phyloP scores from a whole-genome alignment of 352 stramenopile species.

The Phytophthora syringae region DNA sequence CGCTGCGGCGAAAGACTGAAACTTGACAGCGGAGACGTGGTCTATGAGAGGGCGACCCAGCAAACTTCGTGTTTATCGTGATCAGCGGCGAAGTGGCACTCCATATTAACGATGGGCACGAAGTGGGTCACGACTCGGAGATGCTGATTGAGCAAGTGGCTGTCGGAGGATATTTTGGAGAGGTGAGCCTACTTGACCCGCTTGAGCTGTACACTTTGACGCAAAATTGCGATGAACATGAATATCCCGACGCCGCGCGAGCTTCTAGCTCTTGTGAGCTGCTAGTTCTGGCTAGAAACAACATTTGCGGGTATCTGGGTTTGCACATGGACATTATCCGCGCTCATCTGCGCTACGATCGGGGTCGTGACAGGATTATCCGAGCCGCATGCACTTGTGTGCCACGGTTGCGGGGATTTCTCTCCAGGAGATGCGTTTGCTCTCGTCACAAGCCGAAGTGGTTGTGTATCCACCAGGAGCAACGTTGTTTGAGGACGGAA shows the following conservation, averaged over 20 bases:
- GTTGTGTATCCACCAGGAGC: conserved; percentile 51
- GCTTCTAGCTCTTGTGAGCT: conserved; percentile 43
- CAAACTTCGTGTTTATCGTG: conserved; percentile 74
- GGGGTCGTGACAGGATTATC: conserved; percentile 54
- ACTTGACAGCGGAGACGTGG: conserved; percentile 46
- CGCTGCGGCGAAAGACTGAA: conserved; percentile 50
- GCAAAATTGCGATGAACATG: conserved; percentile 20
- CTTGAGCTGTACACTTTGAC: conserved; percentile 1
- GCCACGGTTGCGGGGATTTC: conserved; percentile 49
- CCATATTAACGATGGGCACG: neutral
- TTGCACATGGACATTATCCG: conserved; percentile 76
- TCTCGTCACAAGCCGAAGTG: conserved; percentile 51
- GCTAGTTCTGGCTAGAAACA: conserved; percentile 57
- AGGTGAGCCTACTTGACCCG: conserved; percentile 48
- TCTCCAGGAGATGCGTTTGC: conserved; percentile 62
- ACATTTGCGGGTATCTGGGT: conserved; percentile 64
- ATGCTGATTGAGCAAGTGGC: conserved; percentile 42
- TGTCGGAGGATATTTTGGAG: conserved; percentile 65
- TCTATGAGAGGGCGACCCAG: conserved; percentile 69
- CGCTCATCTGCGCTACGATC: conserved; percentile 62
- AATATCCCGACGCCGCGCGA: conserved; percentile 62
- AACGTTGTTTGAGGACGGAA: conserved; percentile 52
- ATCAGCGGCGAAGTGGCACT: conserved; percentile 60
- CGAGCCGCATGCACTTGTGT: conserved; percentile 47
- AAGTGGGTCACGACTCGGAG: neutral